Base-by-base conservation (phyloP, 768 basidiomycete species). In the Kwoniella heveanensis region DNA sequence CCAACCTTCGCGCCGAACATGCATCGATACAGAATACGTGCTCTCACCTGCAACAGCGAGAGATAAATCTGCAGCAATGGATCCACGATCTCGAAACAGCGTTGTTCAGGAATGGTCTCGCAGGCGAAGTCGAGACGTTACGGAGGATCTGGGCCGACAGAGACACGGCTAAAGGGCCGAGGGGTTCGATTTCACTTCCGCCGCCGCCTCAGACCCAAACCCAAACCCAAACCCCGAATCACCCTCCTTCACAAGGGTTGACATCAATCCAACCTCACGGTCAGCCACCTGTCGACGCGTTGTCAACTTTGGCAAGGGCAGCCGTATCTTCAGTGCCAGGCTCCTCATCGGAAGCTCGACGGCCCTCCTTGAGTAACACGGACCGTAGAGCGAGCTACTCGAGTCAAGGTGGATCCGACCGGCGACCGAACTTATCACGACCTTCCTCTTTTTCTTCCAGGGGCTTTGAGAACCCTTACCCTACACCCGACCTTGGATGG, bases 1-100 rank as follows among this genome's bases (percentile, higher is more conserved):
- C 64, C 1, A 50, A 22, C 10, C n/a, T 61, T 29, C 49, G 61
- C 49, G 47, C 58, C 19, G 60, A 69, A 19, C 50, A 69, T n/a
- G 52, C 64, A 21, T 32, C 62, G 13, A 50, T 69, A 17, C 53
- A 57, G 26, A 46, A 25, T 4, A 21, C 56, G 48, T 26, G 60
- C 37, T 48, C 57, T 21, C 57, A 57, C 17, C n/a, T 65, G 6
- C 60, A 55, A 53, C 46, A 54, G 21, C 62, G 63, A 9, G 70
- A 69, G 50, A 53, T 37, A 4, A 54, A 52, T 17, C 53, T 72
- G 24, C 50, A 67, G 32, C 51, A 50, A 24, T 72, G 68, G 60
- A 32, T 67, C 15, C 57, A 66, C n/a, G 63, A 65, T 48, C 49
- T 71, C 47, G 69, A 71, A 32, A 56, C 29, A 15, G 57, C 62